Evolutionary conservation across 495 filamentous ascomycete genomes (phyloP).

Genomic region (Tuber brumale): DNA sequence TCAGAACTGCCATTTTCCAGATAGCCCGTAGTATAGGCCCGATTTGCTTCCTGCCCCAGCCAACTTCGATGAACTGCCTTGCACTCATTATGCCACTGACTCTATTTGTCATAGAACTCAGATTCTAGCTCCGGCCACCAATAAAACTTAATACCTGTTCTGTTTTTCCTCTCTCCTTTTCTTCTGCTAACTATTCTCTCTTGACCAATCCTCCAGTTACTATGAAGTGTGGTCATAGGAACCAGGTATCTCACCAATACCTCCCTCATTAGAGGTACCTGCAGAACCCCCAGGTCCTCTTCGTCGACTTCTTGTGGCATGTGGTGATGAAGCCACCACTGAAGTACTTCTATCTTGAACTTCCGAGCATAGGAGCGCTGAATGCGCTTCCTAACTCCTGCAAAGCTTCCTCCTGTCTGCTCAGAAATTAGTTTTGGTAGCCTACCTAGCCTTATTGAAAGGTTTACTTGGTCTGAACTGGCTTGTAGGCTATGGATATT

Average conservation of each 20-base stretch:
- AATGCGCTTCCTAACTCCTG: not conserved
- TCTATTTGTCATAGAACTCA: not conserved
- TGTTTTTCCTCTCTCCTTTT: not conserved
- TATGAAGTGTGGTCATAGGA: not conserved
- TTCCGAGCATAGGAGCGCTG: not conserved
- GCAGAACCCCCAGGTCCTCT: not conserved
- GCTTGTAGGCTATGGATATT: too few species aligned
- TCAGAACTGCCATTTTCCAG: not conserved
- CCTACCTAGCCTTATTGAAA: not conserved
- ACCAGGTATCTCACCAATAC: not conserved
- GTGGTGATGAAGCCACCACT: not conserved
- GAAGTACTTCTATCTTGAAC: not conserved
- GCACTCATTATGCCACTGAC: conserved; percentile 5
- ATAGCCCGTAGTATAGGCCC: not conserved
- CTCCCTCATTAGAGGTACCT: not conserved
- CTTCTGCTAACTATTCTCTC: not conserved
- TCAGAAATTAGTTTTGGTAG: not conserved
- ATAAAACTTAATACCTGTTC: not conserved
- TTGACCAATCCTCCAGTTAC: not conserved
- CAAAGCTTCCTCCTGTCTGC: not conserved
- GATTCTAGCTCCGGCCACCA: not conserved
- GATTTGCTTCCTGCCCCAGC: not conserved
- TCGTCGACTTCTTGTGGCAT: not conserved
- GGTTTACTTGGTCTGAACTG: not conserved
- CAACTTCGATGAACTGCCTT: not conserved